Conservation (phyloP, 2,329 filamentous ascomycete species). For the Polytolypa hystricis region DNA sequence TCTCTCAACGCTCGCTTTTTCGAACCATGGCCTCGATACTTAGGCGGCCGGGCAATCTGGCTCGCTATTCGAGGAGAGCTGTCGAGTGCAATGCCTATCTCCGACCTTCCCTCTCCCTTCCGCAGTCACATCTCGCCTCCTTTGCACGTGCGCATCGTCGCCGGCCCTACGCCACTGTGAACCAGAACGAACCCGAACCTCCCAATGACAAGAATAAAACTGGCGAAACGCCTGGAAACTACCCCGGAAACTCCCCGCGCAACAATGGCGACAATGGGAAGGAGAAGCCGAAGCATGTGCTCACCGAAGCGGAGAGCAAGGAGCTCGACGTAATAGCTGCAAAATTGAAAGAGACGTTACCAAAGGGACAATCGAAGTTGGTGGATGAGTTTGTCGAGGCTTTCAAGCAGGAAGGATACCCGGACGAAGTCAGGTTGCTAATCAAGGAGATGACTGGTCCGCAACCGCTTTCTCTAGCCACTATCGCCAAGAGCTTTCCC, state of each 20-base stretch:
- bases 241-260: slow-evolving; percentile 17
- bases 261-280: slow-evolving; percentile 17
- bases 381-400: slow-evolving; percentile 50
- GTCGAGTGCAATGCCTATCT: slow-evolving; percentile 42
- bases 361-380: slow-evolving; percentile 48
- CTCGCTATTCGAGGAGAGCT: slow-evolving; percentile 49
- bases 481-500: slow-evolving; percentile 50
- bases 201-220: slow-evolving; percentile 28
- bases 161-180: slow-evolving; percentile 34
- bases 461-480: slow-evolving; percentile 40
- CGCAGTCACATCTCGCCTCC: slow-evolving; percentile 29
- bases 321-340: slow-evolving; percentile 47
- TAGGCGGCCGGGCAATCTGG: slow-evolving; percentile 55
- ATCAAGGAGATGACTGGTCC: slow-evolving; percentile 44
- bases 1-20: slow-evolving; percentile 20
- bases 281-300: slow-evolving; percentile 31
- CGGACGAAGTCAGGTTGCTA: slow-evolving; percentile 54
- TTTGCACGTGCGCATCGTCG: slow-evolving; percentile 22
- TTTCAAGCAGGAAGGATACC: slow-evolving; percentile 59
- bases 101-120: slow-evolving; percentile 29
- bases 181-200: slow-evolving; percentile 34
- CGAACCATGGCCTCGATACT: slow-evolving; percentile 55
- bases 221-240: slow-evolving; percentile 33
- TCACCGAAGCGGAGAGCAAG: slow-evolving; percentile 47
- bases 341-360: slow-evolving; percentile 48